Base-by-base conservation (phyloP, 2,329 filamentous ascomycete species). In the Aspergillus sp. region DNA sequence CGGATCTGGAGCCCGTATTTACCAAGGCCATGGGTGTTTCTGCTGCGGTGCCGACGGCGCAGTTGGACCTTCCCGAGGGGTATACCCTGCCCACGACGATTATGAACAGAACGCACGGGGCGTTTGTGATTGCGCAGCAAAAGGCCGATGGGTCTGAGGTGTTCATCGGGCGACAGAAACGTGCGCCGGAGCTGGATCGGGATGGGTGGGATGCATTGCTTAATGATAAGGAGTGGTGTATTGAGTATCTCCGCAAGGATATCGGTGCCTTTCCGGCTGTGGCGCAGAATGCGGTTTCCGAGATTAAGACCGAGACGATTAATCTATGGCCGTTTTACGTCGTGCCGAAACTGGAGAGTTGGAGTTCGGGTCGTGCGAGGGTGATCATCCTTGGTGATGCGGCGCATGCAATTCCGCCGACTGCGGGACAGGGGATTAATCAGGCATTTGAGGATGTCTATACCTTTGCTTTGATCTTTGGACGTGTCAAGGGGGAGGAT, bases 401-500 rank as follows among this genome's bases (percentile, higher is more conserved):
- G 0, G 86, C 85, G 0, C 85, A 88, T 66, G 85, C 84, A 0
- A 82, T 82, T 39, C 83, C 84, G 0, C 85, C 85, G 0, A 81
- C 84, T 39, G 81, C 85, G 42, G 85, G 84, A 0, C 80, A 84
- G 1, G 85, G 85, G 2, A 80, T 82, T 0, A 83, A 82, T 1
- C 79, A 86, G 64, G 83, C 81, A 1, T 81, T 87, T 56, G 81
- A 84, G 58, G 82, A 85, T 57, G 76, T 78, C 1, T 79, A 78
- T 52, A 76, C 73, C 0, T 72, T 83, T 22, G 75, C 79, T 2
- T 3, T 41, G 15, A 12, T 51, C 59, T 43, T 43, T 17, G 32
- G 13, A 1, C n/a, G 32, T 3, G 34, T 32, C 1, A 17, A 12
- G 24, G 60, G 32, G 11, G 66, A 30, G 26, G 57, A 0, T 56